These are phyloP conservation scores for Acanthamoeba royreba DNA, from an alignment of 208 protist species.

Conservation along the genomic window DNA sequence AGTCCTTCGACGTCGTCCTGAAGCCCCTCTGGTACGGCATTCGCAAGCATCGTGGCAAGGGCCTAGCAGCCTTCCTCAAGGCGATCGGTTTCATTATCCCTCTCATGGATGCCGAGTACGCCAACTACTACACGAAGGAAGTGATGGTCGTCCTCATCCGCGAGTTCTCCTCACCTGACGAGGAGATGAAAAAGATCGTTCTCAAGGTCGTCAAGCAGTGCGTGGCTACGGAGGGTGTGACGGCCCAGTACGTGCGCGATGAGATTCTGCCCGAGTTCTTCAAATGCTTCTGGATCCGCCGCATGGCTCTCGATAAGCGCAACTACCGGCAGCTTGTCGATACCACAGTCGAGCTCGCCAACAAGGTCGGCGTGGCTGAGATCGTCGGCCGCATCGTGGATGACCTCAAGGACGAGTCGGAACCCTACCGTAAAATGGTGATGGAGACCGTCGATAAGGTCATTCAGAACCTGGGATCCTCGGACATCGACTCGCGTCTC, in stretches of 20 bases:
- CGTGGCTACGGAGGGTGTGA: slow-evolving; percentile 95
- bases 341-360: slow-evolving; percentile 94
- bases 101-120: slow-evolving; percentile 97
- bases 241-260: slow-evolving; percentile 75
- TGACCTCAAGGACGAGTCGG: slow-evolving; percentile 97
- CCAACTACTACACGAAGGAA: slow-evolving; percentile 92
- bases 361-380: slow-evolving; percentile 91
- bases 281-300: slow-evolving; percentile 82
- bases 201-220: slow-evolving; percentile 98
- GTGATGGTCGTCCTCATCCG: slow-evolving; percentile 95
- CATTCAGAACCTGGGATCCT: slow-evolving; percentile 75
- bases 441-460: slow-evolving; percentile 90
- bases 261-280: slow-evolving; percentile 88
- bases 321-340: slow-evolving; percentile 91
- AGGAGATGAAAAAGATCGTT: slow-evolving; percentile 99
- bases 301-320: slow-evolving; percentile 94
- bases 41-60: slow-evolving; percentile 91
- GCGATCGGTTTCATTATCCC: slow-evolving; percentile 98
- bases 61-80: slow-evolving; percentile 95
- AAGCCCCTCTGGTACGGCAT: slow-evolving; percentile 95
- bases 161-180: slow-evolving; percentile 90
- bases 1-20: slow-evolving; percentile 94
- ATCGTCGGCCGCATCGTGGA: slow-evolving; percentile 92
- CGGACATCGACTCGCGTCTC: slow-evolving; percentile 90
- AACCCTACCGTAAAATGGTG: slow-evolving; percentile 95